Evolutionary conservation across 2,329 filamentous ascomycete species (phyloP), one percentile per base, ranked within the genome.

Genomic region (Zymoseptoria tritici): DNA sequence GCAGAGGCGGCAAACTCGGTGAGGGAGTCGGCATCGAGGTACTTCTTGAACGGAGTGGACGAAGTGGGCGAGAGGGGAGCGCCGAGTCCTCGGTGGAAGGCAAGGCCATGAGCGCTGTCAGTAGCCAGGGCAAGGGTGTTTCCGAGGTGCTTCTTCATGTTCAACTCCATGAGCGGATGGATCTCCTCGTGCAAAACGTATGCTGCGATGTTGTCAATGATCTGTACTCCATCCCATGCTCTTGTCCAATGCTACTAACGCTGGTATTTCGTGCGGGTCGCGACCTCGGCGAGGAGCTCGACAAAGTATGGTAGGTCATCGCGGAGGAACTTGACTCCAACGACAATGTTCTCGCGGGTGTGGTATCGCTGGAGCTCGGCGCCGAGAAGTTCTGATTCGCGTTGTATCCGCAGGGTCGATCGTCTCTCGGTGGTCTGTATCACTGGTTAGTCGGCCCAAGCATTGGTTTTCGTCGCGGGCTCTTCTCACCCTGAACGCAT

Each of bases 271-370:
- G 93, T 96, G 78, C 90, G 81, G 63, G 88, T 86, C 72, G 94
- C 83, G 71, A 97, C 89, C 82, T 99, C 95, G 73, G 88, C 91
- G 69, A 99, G 84, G 67, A 99, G 83, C 82, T 99, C 94, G 72
- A 91, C 85, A 77, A 96, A 99, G 85, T 97, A 99, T 68, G 94
- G 94, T 68, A 99, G 86, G 76, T 99, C 92, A 75, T 94, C 87
- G 75, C 91, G 87, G 68, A 99, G 85, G 83, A 99, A 99, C 81
- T 89, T 96, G 75, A 94, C 90, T 78, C 93, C 87, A 72, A 99
- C 80, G 62, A 99, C 86, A 65, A 99, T 80, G 74, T 91, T 91
- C 82, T 99, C 94, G 74, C 93, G 89, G 70, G 91, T 92, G 80
- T 97, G 91, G 78, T 89, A 90, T 67, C 93, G 83, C 70, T 81